Evolutionary conservation across 1,284 basidiomycete species (phyloP).

Genomic region (Naganishia liquefaciens): DNA sequence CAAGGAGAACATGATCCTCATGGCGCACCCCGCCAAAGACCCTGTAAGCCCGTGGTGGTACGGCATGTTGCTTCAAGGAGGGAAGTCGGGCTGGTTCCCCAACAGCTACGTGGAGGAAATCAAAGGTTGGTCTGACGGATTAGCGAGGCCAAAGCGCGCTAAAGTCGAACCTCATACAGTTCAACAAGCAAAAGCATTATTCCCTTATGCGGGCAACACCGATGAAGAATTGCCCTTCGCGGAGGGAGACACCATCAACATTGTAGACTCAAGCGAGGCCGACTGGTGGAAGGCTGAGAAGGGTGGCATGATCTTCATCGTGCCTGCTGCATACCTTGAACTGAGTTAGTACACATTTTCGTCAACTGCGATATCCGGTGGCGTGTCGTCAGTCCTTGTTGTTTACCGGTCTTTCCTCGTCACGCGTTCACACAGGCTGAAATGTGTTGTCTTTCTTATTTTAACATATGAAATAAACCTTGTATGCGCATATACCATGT

Average conservation of each 20-base stretch:
- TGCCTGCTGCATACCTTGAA: slow-evolving; percentile 85
- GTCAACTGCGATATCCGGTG: slow-evolving; percentile 35
- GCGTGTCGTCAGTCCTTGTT: slow-evolving; percentile 29
- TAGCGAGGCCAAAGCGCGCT: neutral
- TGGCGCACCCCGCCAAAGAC: slow-evolving; percentile 84
- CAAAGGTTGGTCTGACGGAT: slow-evolving; percentile 60
- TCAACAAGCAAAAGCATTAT: slow-evolving; percentile 74
- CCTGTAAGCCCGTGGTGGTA: slow-evolving; percentile 75
- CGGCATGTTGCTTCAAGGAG: slow-evolving; percentile 68
- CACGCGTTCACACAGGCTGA: slow-evolving; percentile 46
- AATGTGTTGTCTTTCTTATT: slow-evolving; percentile 33
- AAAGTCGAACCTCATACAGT: slow-evolving; percentile 32
- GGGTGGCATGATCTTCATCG: slow-evolving; percentile 77
- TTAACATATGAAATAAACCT: slow-evolving; percentile 21
- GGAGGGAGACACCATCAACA: slow-evolving; percentile 72
- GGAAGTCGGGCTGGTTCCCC: slow-evolving; percentile 84
- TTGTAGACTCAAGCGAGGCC: slow-evolving; percentile 75
- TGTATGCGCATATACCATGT: slow-evolving; percentile 27
- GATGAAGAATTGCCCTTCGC: slow-evolving; percentile 77
- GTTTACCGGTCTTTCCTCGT: slow-evolving; percentile 29
- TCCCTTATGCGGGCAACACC: slow-evolving; percentile 68
- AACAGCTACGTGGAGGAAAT: slow-evolving; percentile 79
- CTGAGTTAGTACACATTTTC: slow-evolving; percentile 70
- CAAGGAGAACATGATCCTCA: slow-evolving; percentile 74
- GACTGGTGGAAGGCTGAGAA: slow-evolving; percentile 95